phyloP scores from a whole-genome alignment of 2,329 filamentous ascomycete genomes.

The Westerdykella sp. region DNA sequence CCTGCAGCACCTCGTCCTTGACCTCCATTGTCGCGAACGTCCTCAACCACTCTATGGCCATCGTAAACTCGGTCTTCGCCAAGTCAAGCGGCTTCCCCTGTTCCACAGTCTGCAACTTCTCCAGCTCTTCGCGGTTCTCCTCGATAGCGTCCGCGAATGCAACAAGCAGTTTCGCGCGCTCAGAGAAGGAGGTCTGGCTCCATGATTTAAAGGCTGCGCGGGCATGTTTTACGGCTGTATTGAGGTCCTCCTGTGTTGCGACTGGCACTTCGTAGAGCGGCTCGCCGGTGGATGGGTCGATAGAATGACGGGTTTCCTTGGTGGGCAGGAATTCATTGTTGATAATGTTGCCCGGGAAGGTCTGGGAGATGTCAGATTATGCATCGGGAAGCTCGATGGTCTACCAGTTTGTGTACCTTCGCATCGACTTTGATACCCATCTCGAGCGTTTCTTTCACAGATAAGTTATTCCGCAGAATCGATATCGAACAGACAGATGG shows the following conservation, averaged over 20 bases:
- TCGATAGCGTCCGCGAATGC: constrained; percentile 19
- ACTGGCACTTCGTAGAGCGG: constrained; percentile 46
- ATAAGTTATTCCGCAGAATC: neutral
- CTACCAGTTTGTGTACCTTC: neutral
- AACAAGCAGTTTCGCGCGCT: constrained; percentile 14
- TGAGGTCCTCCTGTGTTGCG: constrained; percentile 43
- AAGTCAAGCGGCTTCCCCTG: constrained; percentile 18
- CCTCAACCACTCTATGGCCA: constrained; percentile 16
- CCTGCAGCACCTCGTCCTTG: constrained; percentile 33
- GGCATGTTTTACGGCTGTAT: constrained; percentile 20
- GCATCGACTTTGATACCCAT: neutral
- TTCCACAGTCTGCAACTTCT: constrained; percentile 18
- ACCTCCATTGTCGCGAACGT: constrained; percentile 29
- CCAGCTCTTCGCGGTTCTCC: constrained; percentile 13
- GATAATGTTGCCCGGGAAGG: constrained; percentile 41
- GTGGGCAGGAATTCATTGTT: constrained; percentile 42
- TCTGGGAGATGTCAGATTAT: constrained; percentile 1
- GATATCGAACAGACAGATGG: too few relatives aligned
- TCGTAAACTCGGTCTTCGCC: constrained; percentile 6
- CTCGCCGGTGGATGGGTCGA: constrained; percentile 47
- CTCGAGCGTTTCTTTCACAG: neutral
- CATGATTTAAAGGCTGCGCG: constrained; percentile 41
- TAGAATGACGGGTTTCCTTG: constrained; percentile 38
- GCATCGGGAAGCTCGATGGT: neutral
- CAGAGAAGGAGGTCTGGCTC: constrained; percentile 20